Conservation (phyloP, 164 flowering plant genomes). For the Stephania japonica region DNA sequence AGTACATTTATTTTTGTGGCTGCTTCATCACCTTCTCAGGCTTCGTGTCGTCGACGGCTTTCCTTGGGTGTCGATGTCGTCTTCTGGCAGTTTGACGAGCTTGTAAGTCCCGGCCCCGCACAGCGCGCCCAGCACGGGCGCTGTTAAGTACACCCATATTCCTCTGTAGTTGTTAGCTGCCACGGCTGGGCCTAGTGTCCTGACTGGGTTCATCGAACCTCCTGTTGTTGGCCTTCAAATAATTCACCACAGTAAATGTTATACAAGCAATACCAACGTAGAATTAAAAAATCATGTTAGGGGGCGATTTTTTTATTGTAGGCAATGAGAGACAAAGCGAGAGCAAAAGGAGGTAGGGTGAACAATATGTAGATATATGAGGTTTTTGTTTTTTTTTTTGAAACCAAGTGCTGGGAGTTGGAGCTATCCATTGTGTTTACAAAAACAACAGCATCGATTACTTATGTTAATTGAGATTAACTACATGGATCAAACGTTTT, state of each 20-base stretch:
- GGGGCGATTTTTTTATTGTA: too few relatives aligned
- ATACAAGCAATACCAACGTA: too few relatives aligned
- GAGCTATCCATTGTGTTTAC: too few relatives aligned
- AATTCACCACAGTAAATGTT: background rate
- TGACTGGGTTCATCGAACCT: conserved; percentile 88
- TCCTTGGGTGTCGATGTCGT: conserved; percentile 18
- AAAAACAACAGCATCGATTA: too few relatives aligned
- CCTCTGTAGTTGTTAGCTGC: conserved; percentile 70
- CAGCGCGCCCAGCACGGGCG: conserved; percentile 69
- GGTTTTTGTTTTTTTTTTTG: too few relatives aligned
- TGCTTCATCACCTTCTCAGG: conserved; percentile 35
- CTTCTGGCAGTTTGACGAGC: conserved; percentile 58
- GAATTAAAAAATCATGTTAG: too few relatives aligned
- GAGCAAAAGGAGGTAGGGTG: too few relatives aligned
- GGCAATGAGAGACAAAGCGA: too few relatives aligned
- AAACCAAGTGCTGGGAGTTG: too few relatives aligned
- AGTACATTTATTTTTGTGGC: background rate
- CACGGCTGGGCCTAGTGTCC: conserved; percentile 83
- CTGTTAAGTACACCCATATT: conserved; percentile 76
- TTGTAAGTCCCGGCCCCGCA: conserved; percentile 68
- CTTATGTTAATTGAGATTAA: too few relatives aligned
- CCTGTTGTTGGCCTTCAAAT: conserved; percentile 48
- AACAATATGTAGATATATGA: too few relatives aligned
- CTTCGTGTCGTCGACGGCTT: conserved; percentile 28
- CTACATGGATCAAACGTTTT: too few relatives aligned